Evolutionary conservation across 495 filamentous ascomycete genomes (phyloP), one percentile per base, ranked within the genome.

Genomic region (Parathielavia hyrcaniae): DNA sequence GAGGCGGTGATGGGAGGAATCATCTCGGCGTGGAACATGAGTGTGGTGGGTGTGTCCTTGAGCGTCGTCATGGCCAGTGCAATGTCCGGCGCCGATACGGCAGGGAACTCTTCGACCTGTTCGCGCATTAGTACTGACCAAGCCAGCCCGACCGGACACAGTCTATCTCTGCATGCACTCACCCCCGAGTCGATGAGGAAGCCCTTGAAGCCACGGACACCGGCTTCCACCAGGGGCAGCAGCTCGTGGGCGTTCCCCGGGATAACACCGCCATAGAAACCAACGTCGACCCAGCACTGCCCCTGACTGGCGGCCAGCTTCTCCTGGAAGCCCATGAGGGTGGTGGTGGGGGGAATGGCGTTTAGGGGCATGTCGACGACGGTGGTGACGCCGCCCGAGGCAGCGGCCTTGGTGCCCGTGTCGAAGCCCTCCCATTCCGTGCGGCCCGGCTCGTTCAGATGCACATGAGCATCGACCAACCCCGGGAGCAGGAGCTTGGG

Each of bases 11-110:
- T 87, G 4, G 92, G 91, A 2, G 93, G 93, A 20, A 96, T 84
- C 91, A 96, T 97, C 73, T 98, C 93, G 19, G 93, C 93, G 66
- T 98, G 93, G 74, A 98, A 98, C 92, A 98, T 97, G 44, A 97
- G 77, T 0, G 89, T 92, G 16, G 93, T 98, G 45, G 88, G 79
- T 39, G 73, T 68, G 61, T 88, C 84, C 40, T 85, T 85, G 51
- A 98, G 79, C 46, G 86, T 88, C 9, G 71, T 78, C 83, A 98
- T 89, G 44, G 85, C 91, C 45, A 83, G 80, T 0, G 82, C 77
- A 61, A 98, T 86, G 69, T 97, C 93, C 1, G 71, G 75, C 1
- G 87, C 79, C 1, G 85, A 88, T 13, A 98, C 88, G 36, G 91
- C 89, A 0, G 93, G 93, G 72, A 98, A 98, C 66, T 98, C 93